Conservation (phyloP, 164 flowering plant species). For the Umbilicus rupestris region DNA sequence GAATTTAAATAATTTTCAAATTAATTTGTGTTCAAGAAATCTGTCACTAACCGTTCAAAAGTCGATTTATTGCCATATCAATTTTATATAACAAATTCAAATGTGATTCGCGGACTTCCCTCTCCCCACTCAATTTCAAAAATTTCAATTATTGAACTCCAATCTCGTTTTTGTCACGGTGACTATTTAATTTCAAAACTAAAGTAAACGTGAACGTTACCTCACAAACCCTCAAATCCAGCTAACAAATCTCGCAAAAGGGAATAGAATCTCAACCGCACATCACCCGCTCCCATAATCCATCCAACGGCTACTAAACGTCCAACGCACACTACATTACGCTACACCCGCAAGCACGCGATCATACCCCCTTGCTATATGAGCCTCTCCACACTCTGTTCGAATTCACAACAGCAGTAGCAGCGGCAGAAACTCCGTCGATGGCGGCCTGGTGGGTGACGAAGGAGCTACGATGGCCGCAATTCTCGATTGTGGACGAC, state of each 20-base stretch:
- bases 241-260: not conserved
- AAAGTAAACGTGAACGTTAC: not conserved
- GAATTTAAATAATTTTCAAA: too few species aligned
- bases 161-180: too few species aligned
- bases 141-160: too few species aligned
- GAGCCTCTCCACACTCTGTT: not conserved
- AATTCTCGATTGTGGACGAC: constrained; percentile 30
- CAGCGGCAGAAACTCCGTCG: too few species aligned
- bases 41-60: too few species aligned
- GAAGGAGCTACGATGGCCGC: constrained; percentile 12
- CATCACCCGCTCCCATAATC: not conserved
- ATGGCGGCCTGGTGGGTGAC: not conserved
- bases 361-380: not conserved
- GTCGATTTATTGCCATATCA: too few species aligned
- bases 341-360: not conserved
- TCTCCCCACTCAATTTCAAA: too few species aligned
- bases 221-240: not conserved
- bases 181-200: too few species aligned
- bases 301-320: not conserved
- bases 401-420: not conserved
- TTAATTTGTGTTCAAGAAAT: too few species aligned
- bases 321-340: too few species aligned
- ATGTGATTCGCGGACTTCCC: too few species aligned
- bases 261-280: not conserved
- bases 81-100: too few species aligned